Conservation (phyloP, 2,329 filamentous ascomycete species). For the Colletotrichum destructivum region DNA sequence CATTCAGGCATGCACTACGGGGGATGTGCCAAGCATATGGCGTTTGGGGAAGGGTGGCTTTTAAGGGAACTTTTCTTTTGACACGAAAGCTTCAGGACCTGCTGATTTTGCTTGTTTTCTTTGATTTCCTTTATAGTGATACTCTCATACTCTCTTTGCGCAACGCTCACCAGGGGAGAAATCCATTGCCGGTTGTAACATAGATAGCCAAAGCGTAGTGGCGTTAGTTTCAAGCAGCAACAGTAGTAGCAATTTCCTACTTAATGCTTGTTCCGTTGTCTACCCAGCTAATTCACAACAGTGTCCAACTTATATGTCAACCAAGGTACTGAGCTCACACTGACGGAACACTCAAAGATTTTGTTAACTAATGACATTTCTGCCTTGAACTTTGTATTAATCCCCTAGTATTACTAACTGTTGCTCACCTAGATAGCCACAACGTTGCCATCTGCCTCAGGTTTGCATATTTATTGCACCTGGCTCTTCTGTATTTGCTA, state of each 20-base stretch:
- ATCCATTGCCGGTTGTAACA: slow-evolving; percentile 16
- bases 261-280: background rate
- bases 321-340: background rate
- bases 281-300: background rate
- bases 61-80: slow-evolving; percentile 17
- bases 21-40: slow-evolving; percentile 23
- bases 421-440: too few species aligned
- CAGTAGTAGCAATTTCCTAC: slow-evolving; percentile 18
- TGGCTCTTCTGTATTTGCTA: too few species aligned
- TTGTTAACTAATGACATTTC: too few species aligned
- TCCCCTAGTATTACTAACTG: too few species aligned
- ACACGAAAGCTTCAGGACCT: slow-evolving; percentile 16
- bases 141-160: slow-evolving; percentile 22
- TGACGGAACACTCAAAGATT: too few species aligned
- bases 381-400: too few species aligned
- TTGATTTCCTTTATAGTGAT: slow-evolving; percentile 27
- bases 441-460: too few species aligned
- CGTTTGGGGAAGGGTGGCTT: slow-evolving; percentile 34
- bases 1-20: slow-evolving; percentile 3
- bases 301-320: background rate
- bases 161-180: background rate
- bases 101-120: slow-evolving; percentile 7
- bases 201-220: slow-evolving; percentile 32
- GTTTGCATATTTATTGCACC: too few species aligned
- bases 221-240: background rate